Conservation (phyloP, 1,139 yeast genomes). For the Kodamaea arcana region DNA sequence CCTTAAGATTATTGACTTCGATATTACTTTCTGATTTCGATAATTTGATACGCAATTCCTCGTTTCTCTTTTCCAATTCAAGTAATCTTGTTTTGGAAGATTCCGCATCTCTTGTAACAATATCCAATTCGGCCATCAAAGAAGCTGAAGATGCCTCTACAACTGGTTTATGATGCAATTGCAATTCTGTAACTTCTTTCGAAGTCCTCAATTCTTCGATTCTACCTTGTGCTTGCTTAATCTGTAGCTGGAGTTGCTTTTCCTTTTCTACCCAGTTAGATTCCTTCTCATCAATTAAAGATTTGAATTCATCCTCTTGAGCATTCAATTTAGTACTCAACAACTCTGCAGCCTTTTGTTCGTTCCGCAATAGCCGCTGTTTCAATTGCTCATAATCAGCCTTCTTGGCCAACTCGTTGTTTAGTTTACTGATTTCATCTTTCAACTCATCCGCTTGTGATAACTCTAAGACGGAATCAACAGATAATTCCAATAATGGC, state of each 20-base stretch:
- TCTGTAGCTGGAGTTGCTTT: conserved; percentile 37
- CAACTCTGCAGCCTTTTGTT: conserved; percentile 53
- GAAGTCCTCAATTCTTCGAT: conserved; percentile 53
- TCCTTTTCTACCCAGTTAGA: conserved; percentile 56
- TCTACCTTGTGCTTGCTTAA: conserved; percentile 45
- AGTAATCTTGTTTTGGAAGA: conserved; percentile 61
- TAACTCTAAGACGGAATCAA: conserved; percentile 61
- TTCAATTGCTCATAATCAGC: conserved; percentile 82
- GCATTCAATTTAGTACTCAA: conserved; percentile 45
- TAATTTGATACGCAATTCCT: conserved; percentile 63
- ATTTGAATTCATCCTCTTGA: conserved; percentile 59
- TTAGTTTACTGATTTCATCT: conserved; percentile 51
- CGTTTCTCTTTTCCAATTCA: conserved; percentile 76
- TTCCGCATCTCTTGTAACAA: conserved; percentile 72
- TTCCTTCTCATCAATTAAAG: conserved; percentile 60
- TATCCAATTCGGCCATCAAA: conserved; percentile 52
- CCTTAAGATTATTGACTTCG: conserved; percentile 28
- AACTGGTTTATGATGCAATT: conserved; percentile 36
- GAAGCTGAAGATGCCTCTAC: conserved; percentile 22
- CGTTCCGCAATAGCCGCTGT: conserved; percentile 52
- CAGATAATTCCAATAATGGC: conserved; percentile 69
- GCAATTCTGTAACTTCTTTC: conserved; percentile 51
- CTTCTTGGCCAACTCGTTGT: conserved; percentile 56
- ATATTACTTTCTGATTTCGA: conserved; percentile 48
- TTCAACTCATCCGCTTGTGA: conserved; percentile 52